These are phyloP conservation scores for Leptosphaerulina australis DNA, from an alignment of 2,329 filamentous ascomycete species.

Conservation along the genomic window DNA sequence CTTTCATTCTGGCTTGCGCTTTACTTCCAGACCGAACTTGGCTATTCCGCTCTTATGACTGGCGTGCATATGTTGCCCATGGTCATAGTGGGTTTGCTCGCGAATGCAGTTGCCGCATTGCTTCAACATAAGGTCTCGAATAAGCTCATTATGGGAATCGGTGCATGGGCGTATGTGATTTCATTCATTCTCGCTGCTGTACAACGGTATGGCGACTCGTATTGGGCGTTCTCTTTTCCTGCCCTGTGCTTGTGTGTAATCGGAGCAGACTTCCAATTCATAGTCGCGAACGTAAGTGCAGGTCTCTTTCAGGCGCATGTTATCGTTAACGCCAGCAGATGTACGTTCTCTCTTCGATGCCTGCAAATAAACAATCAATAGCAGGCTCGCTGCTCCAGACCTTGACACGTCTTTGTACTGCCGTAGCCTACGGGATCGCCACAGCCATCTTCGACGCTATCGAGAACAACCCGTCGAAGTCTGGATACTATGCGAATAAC, in stretches of 20 bases:
- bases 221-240: slow-evolving; percentile 71
- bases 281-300: slow-evolving; percentile 66
- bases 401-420: slow-evolving; percentile 64
- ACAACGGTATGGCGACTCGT: slow-evolving; percentile 60
- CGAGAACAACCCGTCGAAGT: slow-evolving; percentile 36
- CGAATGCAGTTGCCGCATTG: slow-evolving; percentile 67
- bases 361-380: slow-evolving; percentile 66
- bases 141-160: slow-evolving; percentile 64
- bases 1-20: slow-evolving; percentile 68
- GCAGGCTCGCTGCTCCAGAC: slow-evolving; percentile 73
- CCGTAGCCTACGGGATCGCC: slow-evolving; percentile 65
- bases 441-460: slow-evolving; percentile 64
- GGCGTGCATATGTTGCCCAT: slow-evolving; percentile 70
- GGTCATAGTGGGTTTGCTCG: slow-evolving; percentile 66
- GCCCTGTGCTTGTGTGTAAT: slow-evolving; percentile 65
- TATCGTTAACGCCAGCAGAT: slow-evolving; percentile 53
- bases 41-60: slow-evolving; percentile 61
- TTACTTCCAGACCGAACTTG: slow-evolving; percentile 65
- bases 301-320: background rate
- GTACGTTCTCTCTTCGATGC: slow-evolving; percentile 71
- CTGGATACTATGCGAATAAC: slow-evolving; percentile 53
- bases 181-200: slow-evolving; percentile 63
- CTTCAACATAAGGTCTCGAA: slow-evolving; percentile 70
- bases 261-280: slow-evolving; percentile 73
- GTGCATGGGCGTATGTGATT: slow-evolving; percentile 52